A percentile compares a stretch with the other conserved stretches of the same genome.
These are phyloP conservation scores for Cladosporium sp. DNA, from an alignment of 2,329 filamentous ascomycete species.

Conservation along the genomic window DNA sequence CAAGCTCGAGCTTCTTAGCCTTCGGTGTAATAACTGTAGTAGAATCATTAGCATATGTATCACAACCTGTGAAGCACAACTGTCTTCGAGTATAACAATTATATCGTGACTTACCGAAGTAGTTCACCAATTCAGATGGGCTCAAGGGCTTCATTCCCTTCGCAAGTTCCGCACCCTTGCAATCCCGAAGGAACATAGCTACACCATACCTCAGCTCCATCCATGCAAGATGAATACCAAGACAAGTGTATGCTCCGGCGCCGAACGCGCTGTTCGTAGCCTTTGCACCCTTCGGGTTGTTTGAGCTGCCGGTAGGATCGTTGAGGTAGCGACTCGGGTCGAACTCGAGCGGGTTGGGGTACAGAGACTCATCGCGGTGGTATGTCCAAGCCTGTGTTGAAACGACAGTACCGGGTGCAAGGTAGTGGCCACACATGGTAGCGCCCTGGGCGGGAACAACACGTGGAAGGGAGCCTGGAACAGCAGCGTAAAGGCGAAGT, in stretches of 20 bases:
- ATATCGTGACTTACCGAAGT: constrained; percentile 35
- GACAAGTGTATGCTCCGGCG: constrained; percentile 67
- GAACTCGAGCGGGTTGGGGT: constrained; percentile 28
- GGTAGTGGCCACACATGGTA: constrained; percentile 38
- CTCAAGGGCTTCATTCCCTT: constrained; percentile 37
- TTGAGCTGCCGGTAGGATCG: constrained; percentile 35
- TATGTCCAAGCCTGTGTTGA: constrained; percentile 44
- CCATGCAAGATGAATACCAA: constrained; percentile 68
- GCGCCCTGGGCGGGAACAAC: constrained; percentile 32
- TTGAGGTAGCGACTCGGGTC: constrained; percentile 38
- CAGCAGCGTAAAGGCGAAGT: constrained; percentile 38
- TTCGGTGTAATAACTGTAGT: constrained; percentile 44
- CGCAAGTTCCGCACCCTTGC: constrained; percentile 36
- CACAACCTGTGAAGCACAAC: not conserved
- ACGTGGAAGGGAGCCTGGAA: constrained; percentile 35
- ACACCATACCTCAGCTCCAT: constrained; percentile 58
- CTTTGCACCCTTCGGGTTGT: constrained; percentile 38
- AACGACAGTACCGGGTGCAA: constrained; percentile 41
- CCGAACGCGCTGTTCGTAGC: constrained; percentile 69
- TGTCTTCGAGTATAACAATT: no score
- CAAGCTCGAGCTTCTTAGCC: constrained; percentile 46
- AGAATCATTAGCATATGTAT: not conserved
- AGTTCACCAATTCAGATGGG: constrained; percentile 49
- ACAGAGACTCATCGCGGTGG: constrained; percentile 38
- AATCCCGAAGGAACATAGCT: constrained; percentile 56